A percentile compares a stretch with the other conserved stretches of the same genome.
Evolutionary conservation across 768 basidiomycete species (phyloP).

Genomic region (Sutorius australiensis): DNA sequence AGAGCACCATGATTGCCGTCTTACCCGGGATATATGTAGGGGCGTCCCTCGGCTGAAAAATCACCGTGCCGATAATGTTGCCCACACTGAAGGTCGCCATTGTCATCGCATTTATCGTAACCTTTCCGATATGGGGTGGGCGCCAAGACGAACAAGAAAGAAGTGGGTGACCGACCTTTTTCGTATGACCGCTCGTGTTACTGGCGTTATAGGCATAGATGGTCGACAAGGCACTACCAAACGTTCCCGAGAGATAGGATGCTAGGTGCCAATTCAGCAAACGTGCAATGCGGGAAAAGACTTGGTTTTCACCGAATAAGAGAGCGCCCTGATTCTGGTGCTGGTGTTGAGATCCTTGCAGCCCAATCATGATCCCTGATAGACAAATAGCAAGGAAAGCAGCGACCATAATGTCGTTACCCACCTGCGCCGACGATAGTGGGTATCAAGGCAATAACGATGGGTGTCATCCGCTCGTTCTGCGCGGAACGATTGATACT

Average conservation of each 20-base stretch:
- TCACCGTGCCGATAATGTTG: conserved; percentile 61
- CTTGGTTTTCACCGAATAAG: conserved; percentile 45
- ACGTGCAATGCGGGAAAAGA: not conserved
- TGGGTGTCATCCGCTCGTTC: conserved; percentile 60
- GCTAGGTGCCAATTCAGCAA: conserved; percentile 30
- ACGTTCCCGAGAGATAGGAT: conserved; percentile 50
- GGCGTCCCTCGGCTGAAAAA: conserved; percentile 59
- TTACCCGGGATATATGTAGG: conserved; percentile 66
- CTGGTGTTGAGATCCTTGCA: conserved; percentile 40
- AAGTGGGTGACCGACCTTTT: conserved; percentile 40
- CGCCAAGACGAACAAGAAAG: not conserved
- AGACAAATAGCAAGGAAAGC: not conserved
- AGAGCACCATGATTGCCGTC: conserved; percentile 57
- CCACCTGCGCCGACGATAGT: conserved; percentile 55
- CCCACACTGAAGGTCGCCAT: conserved; percentile 52
- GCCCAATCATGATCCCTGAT: conserved; percentile 49
- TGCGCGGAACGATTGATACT: conserved; percentile 9
- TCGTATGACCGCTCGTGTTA: conserved; percentile 62
- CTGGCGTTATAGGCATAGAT: conserved; percentile 64
- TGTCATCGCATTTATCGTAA: conserved; percentile 61
- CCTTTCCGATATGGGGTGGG: conserved; percentile 24
- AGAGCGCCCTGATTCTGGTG: conserved; percentile 41
- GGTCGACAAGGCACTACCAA: conserved; percentile 54
- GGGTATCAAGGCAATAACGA: conserved; percentile 53
- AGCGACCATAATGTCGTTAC: not conserved